A percentile compares a stretch with the other conserved stretches of the same genome.
phyloP scores from a whole-genome alignment of 2,329 filamentous ascomycete genomes.

The Xylaria sp. region DNA sequence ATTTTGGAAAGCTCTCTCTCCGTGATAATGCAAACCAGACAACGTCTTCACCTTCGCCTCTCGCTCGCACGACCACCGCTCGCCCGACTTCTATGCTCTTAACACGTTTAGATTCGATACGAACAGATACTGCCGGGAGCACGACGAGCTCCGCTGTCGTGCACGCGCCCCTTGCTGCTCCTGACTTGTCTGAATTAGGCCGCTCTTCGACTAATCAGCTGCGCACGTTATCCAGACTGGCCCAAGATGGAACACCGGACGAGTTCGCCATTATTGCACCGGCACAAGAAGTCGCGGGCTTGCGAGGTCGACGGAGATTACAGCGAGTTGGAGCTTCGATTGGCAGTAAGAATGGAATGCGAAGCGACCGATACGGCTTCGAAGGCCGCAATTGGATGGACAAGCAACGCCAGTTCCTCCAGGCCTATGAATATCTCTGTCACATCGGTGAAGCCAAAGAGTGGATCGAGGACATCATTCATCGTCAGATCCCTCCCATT shows the following conservation, averaged over 20 bases:
- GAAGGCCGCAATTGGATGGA: conserved; percentile 96
- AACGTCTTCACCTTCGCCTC: conserved; percentile 31
- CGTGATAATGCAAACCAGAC: conserved; percentile 40
- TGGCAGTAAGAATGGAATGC: conserved; percentile 35
- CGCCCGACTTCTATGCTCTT: conserved; percentile 59
- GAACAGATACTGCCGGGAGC: conserved; percentile 32
- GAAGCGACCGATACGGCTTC: conserved; percentile 60
- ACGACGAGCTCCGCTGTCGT: conserved; percentile 32
- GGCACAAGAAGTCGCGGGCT: conserved; percentile 78
- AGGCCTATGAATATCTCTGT: conserved; percentile 97
- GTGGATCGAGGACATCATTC: conserved; percentile 70
- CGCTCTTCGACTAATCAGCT: conserved; percentile 88
- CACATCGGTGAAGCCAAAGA: conserved; percentile 98
- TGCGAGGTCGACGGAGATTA: conserved; percentile 76
- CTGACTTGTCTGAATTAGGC: conserved; percentile 75
- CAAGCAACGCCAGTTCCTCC: conserved; percentile 90
- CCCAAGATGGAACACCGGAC: conserved; percentile 67
- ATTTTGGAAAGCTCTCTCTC: conserved; percentile 52
- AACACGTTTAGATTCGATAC: conserved; percentile 51
- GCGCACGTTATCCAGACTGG: conserved; percentile 77
- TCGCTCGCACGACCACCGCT: conserved; percentile 25
- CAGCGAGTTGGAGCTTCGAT: conserved; percentile 62
- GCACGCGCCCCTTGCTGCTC: conserved; percentile 51
- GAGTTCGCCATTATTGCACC: conserved; percentile 75
- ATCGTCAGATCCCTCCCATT: conserved; percentile 68